A percentile compares a stretch with the other conserved stretches of the same genome.
phyloP scores from a whole-genome alignment of 2,329 filamentous ascomycete genomes.

The Corniculantispora saksenae region DNA sequence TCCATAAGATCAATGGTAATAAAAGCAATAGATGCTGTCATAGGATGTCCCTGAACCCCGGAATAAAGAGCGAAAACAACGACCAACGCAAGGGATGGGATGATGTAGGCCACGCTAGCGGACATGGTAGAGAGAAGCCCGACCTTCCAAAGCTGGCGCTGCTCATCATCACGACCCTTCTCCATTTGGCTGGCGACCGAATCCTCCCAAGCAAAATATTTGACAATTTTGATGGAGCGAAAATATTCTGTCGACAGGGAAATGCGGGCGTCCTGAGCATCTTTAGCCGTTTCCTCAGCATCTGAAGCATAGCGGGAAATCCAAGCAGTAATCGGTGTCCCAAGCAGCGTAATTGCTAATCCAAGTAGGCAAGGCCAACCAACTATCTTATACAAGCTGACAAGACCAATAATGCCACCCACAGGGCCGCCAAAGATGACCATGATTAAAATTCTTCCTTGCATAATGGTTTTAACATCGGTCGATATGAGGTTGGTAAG shows the following conservation, averaged over 20 bases:
- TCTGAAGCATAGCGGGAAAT: constrained; percentile 45
- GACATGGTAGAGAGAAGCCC: constrained; percentile 41
- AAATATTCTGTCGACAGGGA: constrained; percentile 54
- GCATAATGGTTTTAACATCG: constrained; percentile 49
- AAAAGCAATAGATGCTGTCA: constrained; percentile 51
- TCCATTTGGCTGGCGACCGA: constrained; percentile 45
- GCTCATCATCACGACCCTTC: constrained; percentile 45
- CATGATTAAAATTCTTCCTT: constrained; percentile 45
- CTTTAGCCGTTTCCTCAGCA: constrained; percentile 44
- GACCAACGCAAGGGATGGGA: constrained; percentile 47
- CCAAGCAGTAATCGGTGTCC: constrained; percentile 44
- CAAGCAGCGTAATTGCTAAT: constrained; percentile 39
- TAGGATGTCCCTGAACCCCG: constrained; percentile 40
- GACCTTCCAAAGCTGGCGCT: constrained; percentile 49
- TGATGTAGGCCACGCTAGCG: constrained; percentile 42
- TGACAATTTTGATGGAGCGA: constrained; percentile 49
- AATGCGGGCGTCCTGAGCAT: constrained; percentile 49
- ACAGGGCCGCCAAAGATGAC: constrained; percentile 40
- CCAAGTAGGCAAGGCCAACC: constrained; percentile 51
- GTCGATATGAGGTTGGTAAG: constrained; percentile 52
- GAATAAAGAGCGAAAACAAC: constrained; percentile 48
- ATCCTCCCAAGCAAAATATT: constrained; percentile 56
- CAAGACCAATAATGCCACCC: constrained; percentile 40
- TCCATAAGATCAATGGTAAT: constrained; percentile 49
- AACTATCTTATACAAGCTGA: constrained; percentile 48